These are phyloP conservation scores for Cladosporium sp. DNA, from an alignment of 2,329 filamentous ascomycete species.

Conservation along the genomic window DNA sequence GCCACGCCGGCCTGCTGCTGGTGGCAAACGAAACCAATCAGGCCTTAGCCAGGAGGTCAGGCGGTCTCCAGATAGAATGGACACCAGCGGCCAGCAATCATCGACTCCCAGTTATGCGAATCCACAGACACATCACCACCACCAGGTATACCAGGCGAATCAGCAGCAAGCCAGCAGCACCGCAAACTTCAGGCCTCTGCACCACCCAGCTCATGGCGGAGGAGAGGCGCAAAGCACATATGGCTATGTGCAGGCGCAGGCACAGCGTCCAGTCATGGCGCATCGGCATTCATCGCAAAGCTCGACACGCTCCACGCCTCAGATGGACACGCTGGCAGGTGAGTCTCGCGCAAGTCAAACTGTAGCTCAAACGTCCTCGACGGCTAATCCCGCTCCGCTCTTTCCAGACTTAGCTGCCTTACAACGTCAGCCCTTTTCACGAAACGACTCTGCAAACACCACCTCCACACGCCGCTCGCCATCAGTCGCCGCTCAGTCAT, in stretches of 20 bases:
- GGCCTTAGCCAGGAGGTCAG: conserved; percentile 45
- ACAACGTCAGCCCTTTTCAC: conserved; percentile 44
- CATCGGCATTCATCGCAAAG: conserved; percentile 41
- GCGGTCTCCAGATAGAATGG: conserved; percentile 35
- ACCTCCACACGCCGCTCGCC: conserved; percentile 37
- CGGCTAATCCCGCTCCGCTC: conserved; percentile 23
- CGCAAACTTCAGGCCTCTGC: conserved; percentile 26
- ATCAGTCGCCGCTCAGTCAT: conserved; percentile 19
- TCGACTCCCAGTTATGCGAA: conserved; percentile 19
- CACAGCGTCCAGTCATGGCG: conserved; percentile 28
- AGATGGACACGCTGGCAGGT: conserved; percentile 52
- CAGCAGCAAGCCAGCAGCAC: conserved; percentile 21
- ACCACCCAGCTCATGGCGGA: conserved; percentile 22
- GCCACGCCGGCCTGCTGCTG: conserved; percentile 23
- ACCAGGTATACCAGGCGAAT: conserved; percentile 18
- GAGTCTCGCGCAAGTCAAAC: conserved; percentile 22
- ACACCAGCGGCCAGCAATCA: conserved; percentile 23
- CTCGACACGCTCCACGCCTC: conserved; percentile 36
- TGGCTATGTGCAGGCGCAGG: conserved; percentile 7
- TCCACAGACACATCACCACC: conserved; percentile 20
- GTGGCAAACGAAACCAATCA: conserved; percentile 38
- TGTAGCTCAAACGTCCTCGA: background rate
- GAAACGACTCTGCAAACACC: conserved; percentile 35
- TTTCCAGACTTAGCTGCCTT: conserved; percentile 46
- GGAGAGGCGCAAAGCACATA: conserved; percentile 8